A percentile compares a stretch with the other conserved stretches of the same genome.
Conservation (phyloP, 2,329 filamentous ascomycete species). For the Annulohypoxylon truncatum region DNA sequence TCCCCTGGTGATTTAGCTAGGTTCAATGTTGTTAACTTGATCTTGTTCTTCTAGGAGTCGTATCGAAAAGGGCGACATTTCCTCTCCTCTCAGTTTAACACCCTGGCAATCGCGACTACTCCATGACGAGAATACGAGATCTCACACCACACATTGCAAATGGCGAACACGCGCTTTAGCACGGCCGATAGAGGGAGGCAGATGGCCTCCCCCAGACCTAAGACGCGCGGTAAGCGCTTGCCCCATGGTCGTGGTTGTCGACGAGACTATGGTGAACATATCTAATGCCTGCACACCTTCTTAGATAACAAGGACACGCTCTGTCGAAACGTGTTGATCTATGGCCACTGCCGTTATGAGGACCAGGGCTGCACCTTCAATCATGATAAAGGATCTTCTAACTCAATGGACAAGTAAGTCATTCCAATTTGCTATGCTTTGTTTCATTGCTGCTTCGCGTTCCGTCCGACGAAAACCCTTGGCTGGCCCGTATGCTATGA, state of each 20-base stretch:
- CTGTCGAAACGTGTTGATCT: constrained; percentile 93
- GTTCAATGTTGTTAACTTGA: neutral
- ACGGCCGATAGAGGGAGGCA: constrained; percentile 50
- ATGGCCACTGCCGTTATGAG: constrained; percentile 92
- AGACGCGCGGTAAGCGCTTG: constrained; percentile 51
- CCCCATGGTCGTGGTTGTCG: neutral
- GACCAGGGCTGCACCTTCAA: constrained; percentile 92
- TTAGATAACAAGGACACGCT: constrained; percentile 87
- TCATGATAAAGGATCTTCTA: constrained; percentile 73
- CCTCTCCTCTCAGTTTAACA: constrained; percentile 34
- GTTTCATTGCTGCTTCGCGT: neutral
- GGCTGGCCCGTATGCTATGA: constrained; percentile 28
- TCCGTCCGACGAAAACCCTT: neutral
- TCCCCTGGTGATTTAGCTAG: neutral
- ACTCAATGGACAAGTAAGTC: constrained; percentile 50
- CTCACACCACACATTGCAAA: constrained; percentile 35
- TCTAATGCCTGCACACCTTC: constrained; percentile 10
- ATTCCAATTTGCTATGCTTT: constrained; percentile 1
- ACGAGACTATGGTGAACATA: neutral
- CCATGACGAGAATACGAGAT: constrained; percentile 41
- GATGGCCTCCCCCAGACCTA: constrained; percentile 53
- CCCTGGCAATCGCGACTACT: constrained; percentile 27
- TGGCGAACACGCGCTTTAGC: constrained; percentile 51
- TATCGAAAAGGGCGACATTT: constrained; percentile 43
- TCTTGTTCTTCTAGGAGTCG: constrained; percentile 33